These are phyloP conservation scores for Globisporangium rhizosaccharum DNA, from an alignment of 352 stramenopile genomes.

Conservation along the genomic window DNA sequence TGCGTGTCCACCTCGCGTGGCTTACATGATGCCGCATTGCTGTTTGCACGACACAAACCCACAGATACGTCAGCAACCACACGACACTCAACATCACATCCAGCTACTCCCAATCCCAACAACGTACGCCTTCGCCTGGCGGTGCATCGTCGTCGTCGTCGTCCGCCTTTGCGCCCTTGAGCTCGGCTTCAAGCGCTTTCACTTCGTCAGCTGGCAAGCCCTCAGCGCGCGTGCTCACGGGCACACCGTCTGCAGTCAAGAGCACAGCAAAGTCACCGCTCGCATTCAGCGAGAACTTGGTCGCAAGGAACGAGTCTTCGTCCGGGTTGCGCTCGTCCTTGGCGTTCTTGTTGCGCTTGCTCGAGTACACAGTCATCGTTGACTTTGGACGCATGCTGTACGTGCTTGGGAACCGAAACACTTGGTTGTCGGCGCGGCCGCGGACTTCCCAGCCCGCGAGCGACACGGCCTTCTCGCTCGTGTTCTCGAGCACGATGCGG, in stretches of 20 bases:
- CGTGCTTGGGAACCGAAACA: conserved; percentile 60
- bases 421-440: conserved; percentile 47
- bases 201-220: conserved; percentile 56
- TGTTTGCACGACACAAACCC: neutral
- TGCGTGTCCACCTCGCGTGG: neutral
- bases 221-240: conserved; percentile 60
- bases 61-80: conserved; percentile 1
- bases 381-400: conserved; percentile 67
- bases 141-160: conserved; percentile 50
- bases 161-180: conserved; percentile 25
- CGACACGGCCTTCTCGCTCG: conserved; percentile 46
- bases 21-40: conserved; percentile 40
- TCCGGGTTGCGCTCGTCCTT: conserved; percentile 65
- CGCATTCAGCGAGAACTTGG: conserved; percentile 73
- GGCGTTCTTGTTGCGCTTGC: conserved; percentile 73
- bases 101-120: conserved; percentile 1
- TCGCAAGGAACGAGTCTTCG: conserved; percentile 74
- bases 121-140: conserved; percentile 46
- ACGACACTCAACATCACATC: neutral
- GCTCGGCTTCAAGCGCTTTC: conserved; percentile 46
- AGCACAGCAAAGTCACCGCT: conserved; percentile 68
- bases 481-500: conserved; percentile 71
- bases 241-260: conserved; percentile 52
- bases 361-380: conserved; percentile 73
- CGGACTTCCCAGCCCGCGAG: conserved; percentile 66